These are phyloP conservation scores for Aschersonia sp. DNA, from an alignment of 2,329 filamentous ascomycete genomes.

Conservation along the genomic window DNA sequence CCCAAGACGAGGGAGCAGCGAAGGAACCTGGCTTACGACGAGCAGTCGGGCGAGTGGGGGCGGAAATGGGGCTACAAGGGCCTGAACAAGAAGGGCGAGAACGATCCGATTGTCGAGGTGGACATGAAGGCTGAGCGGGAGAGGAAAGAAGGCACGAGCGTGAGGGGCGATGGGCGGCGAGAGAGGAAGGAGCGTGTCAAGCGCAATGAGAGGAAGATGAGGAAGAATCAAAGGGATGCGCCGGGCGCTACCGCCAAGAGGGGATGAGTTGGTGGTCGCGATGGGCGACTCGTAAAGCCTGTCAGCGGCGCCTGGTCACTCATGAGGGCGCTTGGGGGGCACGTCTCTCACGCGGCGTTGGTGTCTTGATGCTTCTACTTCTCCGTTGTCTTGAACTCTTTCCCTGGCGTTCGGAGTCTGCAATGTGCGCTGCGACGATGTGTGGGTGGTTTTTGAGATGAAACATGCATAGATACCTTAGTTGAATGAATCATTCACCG, in stretches of 20 bases:
- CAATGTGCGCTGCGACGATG: too few relatives aligned
- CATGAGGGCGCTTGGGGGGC: too few relatives aligned
- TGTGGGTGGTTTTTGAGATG: too few relatives aligned
- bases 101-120: slow-evolving; percentile 86
- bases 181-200: slow-evolving; percentile 55
- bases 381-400: too few relatives aligned
- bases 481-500: too few relatives aligned
- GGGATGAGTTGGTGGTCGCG: neutral
- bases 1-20: slow-evolving; percentile 68
- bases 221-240: slow-evolving; percentile 45
- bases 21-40: slow-evolving; percentile 67
- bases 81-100: slow-evolving; percentile 69
- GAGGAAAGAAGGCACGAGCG: slow-evolving; percentile 45
- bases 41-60: slow-evolving; percentile 74
- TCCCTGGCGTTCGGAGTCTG: too few relatives aligned
- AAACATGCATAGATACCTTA: too few relatives aligned
- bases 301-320: too few relatives aligned
- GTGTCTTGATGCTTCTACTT: too few relatives aligned
- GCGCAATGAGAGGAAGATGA: slow-evolving; percentile 55
- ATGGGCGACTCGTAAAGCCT: too few relatives aligned
- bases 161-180: slow-evolving; percentile 46
- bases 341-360: too few relatives aligned
- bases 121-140: slow-evolving; percentile 58
- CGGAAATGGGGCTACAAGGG: slow-evolving; percentile 92
- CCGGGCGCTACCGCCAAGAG: slow-evolving; percentile 1